A percentile compares a stretch with the other conserved stretches of the same genome.
Conservation (phyloP, 495 filamentous ascomycete species). For the Trichoderma virens region DNA sequence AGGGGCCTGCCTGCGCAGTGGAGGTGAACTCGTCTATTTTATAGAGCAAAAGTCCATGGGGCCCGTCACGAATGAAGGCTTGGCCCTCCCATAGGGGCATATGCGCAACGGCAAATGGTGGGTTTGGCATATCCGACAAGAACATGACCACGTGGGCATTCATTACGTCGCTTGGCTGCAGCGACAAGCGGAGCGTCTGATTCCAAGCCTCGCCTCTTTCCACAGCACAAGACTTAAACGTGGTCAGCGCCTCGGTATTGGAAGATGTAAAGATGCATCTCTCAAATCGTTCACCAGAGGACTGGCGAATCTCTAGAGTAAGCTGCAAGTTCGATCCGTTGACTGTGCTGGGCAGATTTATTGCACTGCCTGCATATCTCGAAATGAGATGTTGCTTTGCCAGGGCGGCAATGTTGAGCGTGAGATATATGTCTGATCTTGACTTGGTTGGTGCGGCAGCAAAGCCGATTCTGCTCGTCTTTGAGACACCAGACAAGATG, state of each 20-base stretch:
- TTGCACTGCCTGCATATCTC: constrained; percentile 68
- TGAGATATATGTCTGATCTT: constrained; percentile 90
- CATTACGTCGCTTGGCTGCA: constrained; percentile 72
- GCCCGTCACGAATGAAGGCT: constrained; percentile 83
- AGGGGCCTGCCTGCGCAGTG: constrained; percentile 39
- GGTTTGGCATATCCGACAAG: constrained; percentile 72
- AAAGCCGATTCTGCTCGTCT: constrained; percentile 88
- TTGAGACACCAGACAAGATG: constrained; percentile 68
- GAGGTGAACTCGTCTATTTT: constrained; percentile 80
- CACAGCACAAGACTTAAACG: constrained; percentile 79
- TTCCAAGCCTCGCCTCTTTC: constrained; percentile 75
- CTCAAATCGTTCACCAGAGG: constrained; percentile 72
- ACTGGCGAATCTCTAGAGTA: constrained; percentile 76
- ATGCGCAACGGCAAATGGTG: constrained; percentile 83
- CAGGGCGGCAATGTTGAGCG: constrained; percentile 65
- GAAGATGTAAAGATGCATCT: constrained; percentile 81
- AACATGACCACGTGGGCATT: constrained; percentile 84
- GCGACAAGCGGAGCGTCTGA: constrained; percentile 74
- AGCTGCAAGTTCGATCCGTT: constrained; percentile 73
- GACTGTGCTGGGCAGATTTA: constrained; percentile 52
- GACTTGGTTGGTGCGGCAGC: constrained; percentile 81
- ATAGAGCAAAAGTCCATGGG: constrained; percentile 76
- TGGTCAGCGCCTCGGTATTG: constrained; percentile 63
- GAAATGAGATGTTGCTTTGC: constrained; percentile 71
- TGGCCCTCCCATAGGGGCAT: constrained; percentile 91